Conservation (phyloP, 2,329 filamentous ascomycete species). For the Cladosporium sp. region DNA sequence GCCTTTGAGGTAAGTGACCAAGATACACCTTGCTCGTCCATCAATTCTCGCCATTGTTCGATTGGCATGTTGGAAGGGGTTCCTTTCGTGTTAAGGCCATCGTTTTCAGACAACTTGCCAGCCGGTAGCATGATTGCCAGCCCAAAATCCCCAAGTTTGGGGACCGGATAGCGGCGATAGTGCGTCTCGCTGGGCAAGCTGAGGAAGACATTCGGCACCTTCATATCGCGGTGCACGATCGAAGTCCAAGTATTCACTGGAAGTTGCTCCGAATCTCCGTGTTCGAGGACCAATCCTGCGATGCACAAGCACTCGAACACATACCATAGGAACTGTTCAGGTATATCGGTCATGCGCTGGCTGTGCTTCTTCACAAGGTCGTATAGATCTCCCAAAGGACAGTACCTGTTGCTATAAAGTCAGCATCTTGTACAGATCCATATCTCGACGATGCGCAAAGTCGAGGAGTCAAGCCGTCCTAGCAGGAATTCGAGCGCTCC, state of each 20-base stretch:
- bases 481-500: too few relatives aligned
- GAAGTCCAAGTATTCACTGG: slow-evolving; percentile 13
- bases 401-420: neutral
- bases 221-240: slow-evolving; percentile 25
- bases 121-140: slow-evolving; percentile 1
- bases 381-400: neutral
- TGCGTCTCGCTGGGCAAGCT: neutral
- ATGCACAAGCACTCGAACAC: slow-evolving; percentile 21
- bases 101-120: neutral
- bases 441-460: too few relatives aligned
- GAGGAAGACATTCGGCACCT: slow-evolving; percentile 20
- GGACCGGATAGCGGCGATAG: slow-evolving; percentile 17
- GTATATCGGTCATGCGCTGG: neutral
- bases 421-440: too few relatives aligned
- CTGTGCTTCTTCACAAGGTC: neutral
- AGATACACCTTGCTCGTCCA: neutral
- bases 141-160: slow-evolving; percentile 24
- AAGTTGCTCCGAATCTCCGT: slow-evolving; percentile 7
- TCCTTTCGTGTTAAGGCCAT: too few relatives aligned
- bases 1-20: neutral
- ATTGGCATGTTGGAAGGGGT: neutral
- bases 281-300: slow-evolving; percentile 23
- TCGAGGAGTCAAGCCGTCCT: too few relatives aligned
- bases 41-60: neutral
- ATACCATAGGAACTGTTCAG: slow-evolving; percentile 24